A percentile compares a stretch with the other conserved stretches of the same genome.
These are phyloP conservation scores for Acidiella bohemica DNA, from an alignment of 495 filamentous ascomycete species.

Conservation along the genomic window DNA sequence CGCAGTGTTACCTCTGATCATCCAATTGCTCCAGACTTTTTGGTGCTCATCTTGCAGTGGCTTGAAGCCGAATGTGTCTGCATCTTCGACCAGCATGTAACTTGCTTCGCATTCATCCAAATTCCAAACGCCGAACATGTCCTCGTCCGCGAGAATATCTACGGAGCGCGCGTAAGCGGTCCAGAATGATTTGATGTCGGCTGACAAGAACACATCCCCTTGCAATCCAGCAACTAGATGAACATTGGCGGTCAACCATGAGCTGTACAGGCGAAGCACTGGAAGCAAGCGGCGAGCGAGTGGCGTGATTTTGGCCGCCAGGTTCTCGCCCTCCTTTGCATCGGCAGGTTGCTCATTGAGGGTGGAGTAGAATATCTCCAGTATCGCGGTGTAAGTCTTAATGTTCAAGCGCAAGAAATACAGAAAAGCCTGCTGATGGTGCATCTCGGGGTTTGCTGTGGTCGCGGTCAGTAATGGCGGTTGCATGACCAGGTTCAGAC, in stretches of 20 bases:
- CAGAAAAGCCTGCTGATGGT: constrained; percentile 42
- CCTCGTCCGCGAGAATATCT: constrained; percentile 8
- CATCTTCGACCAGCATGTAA: constrained; percentile 68
- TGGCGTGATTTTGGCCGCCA: constrained; percentile 44
- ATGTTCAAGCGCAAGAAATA: constrained; percentile 72
- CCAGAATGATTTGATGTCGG: constrained; percentile 30
- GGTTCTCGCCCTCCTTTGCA: constrained; percentile 14
- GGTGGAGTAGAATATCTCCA: constrained; percentile 57
- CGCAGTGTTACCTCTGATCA: constrained; percentile 21
- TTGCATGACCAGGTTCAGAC: too few relatives aligned
- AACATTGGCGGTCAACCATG: constrained; percentile 49
- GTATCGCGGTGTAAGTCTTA: constrained; percentile 62
- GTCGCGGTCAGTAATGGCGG: too few relatives aligned
- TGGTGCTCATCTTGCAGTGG: constrained; percentile 45
- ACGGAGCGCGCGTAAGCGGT: constrained; percentile 8
- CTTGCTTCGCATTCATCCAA: constrained; percentile 37
- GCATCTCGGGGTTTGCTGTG: too few relatives aligned
- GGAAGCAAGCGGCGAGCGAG: constrained; percentile 54
- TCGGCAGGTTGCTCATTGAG: constrained; percentile 35
- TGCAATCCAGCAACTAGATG: constrained; percentile 27
- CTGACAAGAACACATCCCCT: constrained; percentile 40
- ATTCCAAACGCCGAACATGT: constrained; percentile 15
- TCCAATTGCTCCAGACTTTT: constrained; percentile 34
- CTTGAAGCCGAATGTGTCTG: constrained; percentile 58
- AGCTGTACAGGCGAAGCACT: constrained; percentile 57